A percentile compares a stretch with the other conserved stretches of the same genome.
phyloP scores from a whole-genome alignment of 129 eudicot genomes.

The Saussurea involucrata region DNA sequence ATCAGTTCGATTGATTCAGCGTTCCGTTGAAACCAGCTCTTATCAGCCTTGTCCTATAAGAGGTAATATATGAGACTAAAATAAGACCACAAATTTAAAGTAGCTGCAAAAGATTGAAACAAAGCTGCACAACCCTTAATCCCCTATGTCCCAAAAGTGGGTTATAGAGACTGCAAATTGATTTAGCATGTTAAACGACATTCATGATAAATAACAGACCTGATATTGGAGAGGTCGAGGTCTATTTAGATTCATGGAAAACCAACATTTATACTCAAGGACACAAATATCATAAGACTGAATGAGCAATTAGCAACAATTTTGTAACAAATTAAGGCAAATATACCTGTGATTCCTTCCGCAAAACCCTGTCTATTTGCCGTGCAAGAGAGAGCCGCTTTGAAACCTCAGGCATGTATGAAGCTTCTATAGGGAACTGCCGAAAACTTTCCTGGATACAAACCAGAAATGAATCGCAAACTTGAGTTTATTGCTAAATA shows the following conservation, averaged over 20 bases:
- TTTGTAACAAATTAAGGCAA: not conserved
- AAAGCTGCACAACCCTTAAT: not conserved
- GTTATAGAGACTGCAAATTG: not conserved
- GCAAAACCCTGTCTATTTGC: slow-evolving; percentile 75
- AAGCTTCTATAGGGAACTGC: slow-evolving; percentile 72
- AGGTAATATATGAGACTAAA: not conserved
- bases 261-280: not conserved
- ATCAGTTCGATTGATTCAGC: slow-evolving; percentile 72
- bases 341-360: slow-evolving; percentile 80
- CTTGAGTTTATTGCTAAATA: slow-evolving; percentile 2
- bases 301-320: slow-evolving; percentile 8
- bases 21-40: slow-evolving; percentile 66
- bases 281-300: not conserved
- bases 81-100: not conserved
- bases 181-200: not conserved
- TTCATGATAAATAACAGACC: not conserved
- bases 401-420: slow-evolving; percentile 89
- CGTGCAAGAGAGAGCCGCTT: slow-evolving; percentile 83
- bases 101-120: not conserved
- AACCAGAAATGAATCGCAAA: slow-evolving; percentile 15
- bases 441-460: slow-evolving; percentile 66
- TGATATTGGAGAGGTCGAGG: not conserved
- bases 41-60: slow-evolving; percentile 74
- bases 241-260: not conserved
- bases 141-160: not conserved